These are phyloP conservation scores for Lepiota venenata DNA, from an alignment of 768 basidiomycete species.

Conservation along the genomic window DNA sequence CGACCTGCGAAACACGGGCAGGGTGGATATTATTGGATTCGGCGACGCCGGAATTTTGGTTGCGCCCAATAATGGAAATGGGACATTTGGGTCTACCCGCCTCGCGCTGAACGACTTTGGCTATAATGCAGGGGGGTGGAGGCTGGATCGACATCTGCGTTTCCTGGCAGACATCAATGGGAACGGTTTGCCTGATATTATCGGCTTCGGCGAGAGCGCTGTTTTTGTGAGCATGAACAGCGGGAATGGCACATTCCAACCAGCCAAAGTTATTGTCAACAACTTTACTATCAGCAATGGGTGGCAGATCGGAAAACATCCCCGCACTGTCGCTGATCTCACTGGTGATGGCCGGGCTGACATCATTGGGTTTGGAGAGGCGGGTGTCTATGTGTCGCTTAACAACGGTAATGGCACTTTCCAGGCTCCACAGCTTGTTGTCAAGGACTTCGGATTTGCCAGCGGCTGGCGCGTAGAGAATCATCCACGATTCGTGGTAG, in stretches of 20 bases:
- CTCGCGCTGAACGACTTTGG: not conserved
- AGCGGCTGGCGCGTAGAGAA: not conserved
- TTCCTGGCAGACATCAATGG: not conserved
- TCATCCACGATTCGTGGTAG: not conserved
- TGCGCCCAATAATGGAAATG: not conserved
- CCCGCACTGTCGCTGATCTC: slow-evolving; percentile 2
- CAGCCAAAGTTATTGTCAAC: not conserved
- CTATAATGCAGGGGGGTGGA: slow-evolving; percentile 1
- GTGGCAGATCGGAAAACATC: not conserved
- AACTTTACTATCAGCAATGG: not conserved
- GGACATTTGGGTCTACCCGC: not conserved
- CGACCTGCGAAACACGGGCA: not conserved
- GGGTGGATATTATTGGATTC: slow-evolving; percentile 2
- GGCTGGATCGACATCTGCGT: not conserved
- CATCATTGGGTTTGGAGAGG: slow-evolving; percentile 1
- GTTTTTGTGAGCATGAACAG: not conserved
- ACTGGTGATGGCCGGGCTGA: not conserved
- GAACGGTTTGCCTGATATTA: slow-evolving; percentile 1
- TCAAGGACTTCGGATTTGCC: not conserved
- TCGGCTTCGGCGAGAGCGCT: slow-evolving; percentile 3
- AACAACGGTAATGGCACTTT: not conserved
- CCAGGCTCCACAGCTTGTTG: not conserved
- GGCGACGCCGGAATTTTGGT: not conserved
- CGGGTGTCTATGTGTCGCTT: slow-evolving; percentile 1
- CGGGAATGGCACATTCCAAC: not conserved